These are phyloP conservation scores for Tricladium varicosporioides DNA, from an alignment of 2,329 filamentous ascomycete genomes.

Conservation along the genomic window DNA sequence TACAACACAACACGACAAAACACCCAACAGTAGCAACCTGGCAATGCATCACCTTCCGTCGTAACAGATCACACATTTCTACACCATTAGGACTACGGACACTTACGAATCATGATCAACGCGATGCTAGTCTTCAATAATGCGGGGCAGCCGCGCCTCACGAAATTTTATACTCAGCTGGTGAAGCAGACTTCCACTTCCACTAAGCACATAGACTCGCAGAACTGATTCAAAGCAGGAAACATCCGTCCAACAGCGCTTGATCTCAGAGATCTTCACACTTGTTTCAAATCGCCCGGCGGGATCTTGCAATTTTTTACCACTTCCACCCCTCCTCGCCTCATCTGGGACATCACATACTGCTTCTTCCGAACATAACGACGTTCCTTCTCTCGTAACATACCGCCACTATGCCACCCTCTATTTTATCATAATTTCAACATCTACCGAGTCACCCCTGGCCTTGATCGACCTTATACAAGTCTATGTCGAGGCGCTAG, in stretches of 20 bases:
- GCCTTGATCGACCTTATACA: conserved; percentile 96
- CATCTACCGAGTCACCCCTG: conserved; percentile 91
- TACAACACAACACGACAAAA: neutral
- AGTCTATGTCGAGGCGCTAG: conserved; percentile 94
- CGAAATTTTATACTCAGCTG: conserved; percentile 98
- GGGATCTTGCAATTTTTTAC: conserved; percentile 97
- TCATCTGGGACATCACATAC: conserved; percentile 67
- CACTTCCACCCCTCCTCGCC: conserved; percentile 65
- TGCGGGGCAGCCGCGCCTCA: conserved; percentile 91
- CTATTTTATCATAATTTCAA: conserved; percentile 98
- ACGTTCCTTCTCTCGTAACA: conserved; percentile 91
- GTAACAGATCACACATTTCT: neutral
- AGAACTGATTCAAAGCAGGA: conserved; percentile 58
- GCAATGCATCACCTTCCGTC: neutral
- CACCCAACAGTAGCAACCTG: neutral
- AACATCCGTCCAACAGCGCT: conserved; percentile 92
- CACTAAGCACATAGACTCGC: neutral
- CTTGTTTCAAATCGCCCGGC: conserved; percentile 87
- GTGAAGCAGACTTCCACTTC: conserved; percentile 43
- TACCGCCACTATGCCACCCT: conserved; percentile 98
- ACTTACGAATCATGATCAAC: conserved; percentile 77
- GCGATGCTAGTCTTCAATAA: conserved; percentile 99
- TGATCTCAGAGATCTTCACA: conserved; percentile 96
- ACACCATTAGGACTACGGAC: neutral
- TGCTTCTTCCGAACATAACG: conserved; percentile 69